Evolutionary conservation across 257 asterid genomes (phyloP).

Genomic region (Galeopsis tetrahit): DNA sequence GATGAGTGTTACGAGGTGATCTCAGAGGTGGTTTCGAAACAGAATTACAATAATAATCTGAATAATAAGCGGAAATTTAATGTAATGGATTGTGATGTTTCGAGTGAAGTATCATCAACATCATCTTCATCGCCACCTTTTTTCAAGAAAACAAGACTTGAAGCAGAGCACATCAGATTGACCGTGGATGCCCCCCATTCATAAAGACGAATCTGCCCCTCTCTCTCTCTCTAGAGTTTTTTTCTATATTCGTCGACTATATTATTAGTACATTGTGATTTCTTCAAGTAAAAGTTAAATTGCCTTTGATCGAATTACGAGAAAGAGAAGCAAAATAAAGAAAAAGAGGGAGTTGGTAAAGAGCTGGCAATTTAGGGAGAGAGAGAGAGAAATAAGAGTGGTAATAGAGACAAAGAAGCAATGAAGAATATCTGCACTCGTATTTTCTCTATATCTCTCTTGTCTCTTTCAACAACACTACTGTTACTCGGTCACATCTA

Average conservation of each 20-base stretch:
- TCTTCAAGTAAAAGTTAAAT: conserved; percentile 29
- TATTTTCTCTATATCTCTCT: conserved; percentile 30
- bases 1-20: conserved; percentile 63
- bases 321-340: conserved; percentile 15
- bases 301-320: conserved; percentile 32
- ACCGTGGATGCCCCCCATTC: conserved; percentile 61
- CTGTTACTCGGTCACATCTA: background rate
- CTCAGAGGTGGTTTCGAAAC: conserved; percentile 36
- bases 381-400: conserved; percentile 22
- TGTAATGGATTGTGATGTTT: conserved; percentile 45
- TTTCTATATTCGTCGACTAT: background rate
- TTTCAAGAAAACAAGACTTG: conserved; percentile 56
- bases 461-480: conserved; percentile 34
- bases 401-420: conserved; percentile 33
- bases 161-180: conserved; percentile 59
- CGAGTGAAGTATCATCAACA: conserved; percentile 40
- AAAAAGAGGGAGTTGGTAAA: conserved; percentile 44
- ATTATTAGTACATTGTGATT: conserved; percentile 22
- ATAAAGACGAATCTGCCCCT: background rate
- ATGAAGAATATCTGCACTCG: conserved; percentile 38
- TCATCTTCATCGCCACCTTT: conserved; percentile 39
- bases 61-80: conserved; percentile 51
- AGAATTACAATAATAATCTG: conserved; percentile 9
- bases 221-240: conserved; percentile 1
- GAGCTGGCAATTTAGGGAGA: conserved; percentile 44